Evolutionary conservation across 2,329 filamentous ascomycete genomes (phyloP).

Genomic region (Tolypocladium amazonense): DNA sequence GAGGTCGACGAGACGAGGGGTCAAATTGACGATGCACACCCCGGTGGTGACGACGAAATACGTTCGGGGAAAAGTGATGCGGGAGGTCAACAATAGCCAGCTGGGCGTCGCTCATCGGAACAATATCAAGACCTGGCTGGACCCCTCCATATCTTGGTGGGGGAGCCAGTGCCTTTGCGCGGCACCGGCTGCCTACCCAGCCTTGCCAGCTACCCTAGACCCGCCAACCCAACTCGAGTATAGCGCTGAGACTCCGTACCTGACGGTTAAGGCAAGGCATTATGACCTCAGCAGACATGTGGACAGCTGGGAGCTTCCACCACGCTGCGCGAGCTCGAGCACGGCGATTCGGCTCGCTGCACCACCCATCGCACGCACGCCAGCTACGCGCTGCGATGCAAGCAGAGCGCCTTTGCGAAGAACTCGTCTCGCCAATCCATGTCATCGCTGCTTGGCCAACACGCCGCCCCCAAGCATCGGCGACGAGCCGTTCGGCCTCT

Average conservation of each 20-base stretch:
- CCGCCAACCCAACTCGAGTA: too few relatives aligned
- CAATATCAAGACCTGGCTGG: background rate
- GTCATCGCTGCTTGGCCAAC: background rate
- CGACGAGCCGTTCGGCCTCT: background rate
- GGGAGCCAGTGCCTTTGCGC: background rate
- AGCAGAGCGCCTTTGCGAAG: background rate
- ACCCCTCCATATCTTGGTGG: background rate
- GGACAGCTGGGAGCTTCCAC: background rate
- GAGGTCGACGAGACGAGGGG: background rate
- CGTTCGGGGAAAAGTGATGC: background rate
- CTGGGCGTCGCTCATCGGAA: background rate
- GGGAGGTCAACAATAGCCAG: background rate
- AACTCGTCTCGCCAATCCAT: background rate
- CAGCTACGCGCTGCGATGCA: background rate
- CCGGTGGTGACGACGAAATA: background rate
- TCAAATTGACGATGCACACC: background rate
- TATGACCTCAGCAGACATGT: constrained; percentile 2
- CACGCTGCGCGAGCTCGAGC: background rate
- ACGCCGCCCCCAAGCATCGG: background rate
- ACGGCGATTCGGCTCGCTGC: background rate
- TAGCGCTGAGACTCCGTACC: background rate
- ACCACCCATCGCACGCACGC: background rate
- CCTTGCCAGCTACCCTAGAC: background rate
- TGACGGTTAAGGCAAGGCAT: background rate
- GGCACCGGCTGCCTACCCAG: too few relatives aligned